Evolutionary conservation across 1,284 basidiomycete species (phyloP), one percentile per base, ranked within the genome.

Genomic region (Ceratobasidium sp.): DNA sequence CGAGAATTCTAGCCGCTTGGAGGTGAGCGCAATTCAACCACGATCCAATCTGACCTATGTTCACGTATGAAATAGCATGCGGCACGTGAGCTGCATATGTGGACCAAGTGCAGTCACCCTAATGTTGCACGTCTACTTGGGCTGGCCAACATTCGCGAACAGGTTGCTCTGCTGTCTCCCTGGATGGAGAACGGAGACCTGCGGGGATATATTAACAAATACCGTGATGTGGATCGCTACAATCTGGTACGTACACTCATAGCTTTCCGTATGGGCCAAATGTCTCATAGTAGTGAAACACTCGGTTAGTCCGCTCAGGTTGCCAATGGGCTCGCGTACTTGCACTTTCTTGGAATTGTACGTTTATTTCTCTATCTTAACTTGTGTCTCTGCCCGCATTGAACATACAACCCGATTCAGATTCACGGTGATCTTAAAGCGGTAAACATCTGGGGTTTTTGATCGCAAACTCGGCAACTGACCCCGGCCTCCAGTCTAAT

Each of bases 171-270:
- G 65, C n/a, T 67, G 7, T 67, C 65, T 27, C 65, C 20, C 23
- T 67, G 65, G 65, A 48, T 67, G 44, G 46, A 8, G 20, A 67
- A 67, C 46, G 65, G 65, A n/a, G 23, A 67, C 23, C 33, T 67
- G 8, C n/a, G 23, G 10, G 8, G 14, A 14, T 67, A 48, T 33
- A 18, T 67, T 23, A 23, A 33, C 44, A 33, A 33, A 50, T 41
- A 67, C 46, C 44, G 38, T 20, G 8, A 50, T n/a, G n/a, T 50
- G 44, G 41, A 67, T 67, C 65, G 65, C 35, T 48, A n/a, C 41
- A 10, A 50, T 27, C 20, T 67, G 41, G 65, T 67, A 23, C n/a
- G 65, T 27, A n/a, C 20, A 27, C n/a, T 50, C 65, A 67, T 23
- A 33, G 23, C 35, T 23, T 67, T 20, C 20, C 27, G 27, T 30